Conservation (phyloP, 768 basidiomycete species). For the Inosperma sp. region DNA sequence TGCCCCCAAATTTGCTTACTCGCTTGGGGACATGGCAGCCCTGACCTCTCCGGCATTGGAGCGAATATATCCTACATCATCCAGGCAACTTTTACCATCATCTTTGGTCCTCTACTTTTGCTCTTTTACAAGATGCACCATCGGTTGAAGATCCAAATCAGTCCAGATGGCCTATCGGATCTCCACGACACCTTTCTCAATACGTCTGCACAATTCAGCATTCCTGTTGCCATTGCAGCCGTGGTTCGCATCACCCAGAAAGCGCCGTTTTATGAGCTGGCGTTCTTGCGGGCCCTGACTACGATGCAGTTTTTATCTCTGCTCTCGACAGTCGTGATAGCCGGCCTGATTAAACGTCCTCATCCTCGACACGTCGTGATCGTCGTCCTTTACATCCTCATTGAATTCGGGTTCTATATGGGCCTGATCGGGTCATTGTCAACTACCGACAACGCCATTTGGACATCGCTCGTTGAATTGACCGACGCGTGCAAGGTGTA, state of each 20-base stretch:
- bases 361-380: constrained; percentile 2
- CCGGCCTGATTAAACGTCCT: constrained; percentile 13
- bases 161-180: not conserved
- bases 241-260: constrained; percentile 16
- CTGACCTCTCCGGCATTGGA: constrained; percentile 18
- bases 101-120: constrained; percentile 15
- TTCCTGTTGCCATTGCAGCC: constrained; percentile 17
- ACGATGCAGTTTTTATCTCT: constrained; percentile 18
- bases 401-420: constrained; percentile 19
- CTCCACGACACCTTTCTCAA: constrained; percentile 15
- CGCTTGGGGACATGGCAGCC: constrained; percentile 18
- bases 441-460: constrained; percentile 8
- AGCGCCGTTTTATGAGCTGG: constrained; percentile 17
- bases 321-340: constrained; percentile 10
- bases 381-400: constrained; percentile 2
- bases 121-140: constrained; percentile 10
- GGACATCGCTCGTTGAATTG: constrained; percentile 10
- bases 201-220: constrained; percentile 15
- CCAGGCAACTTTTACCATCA: constrained; percentile 13
- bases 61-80: constrained; percentile 18
- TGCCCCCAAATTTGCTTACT: constrained; percentile 16
- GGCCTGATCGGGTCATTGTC: constrained; percentile 13
- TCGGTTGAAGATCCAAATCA: constrained; percentile 1
- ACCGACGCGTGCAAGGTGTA: constrained; percentile 13
- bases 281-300: constrained; percentile 16